These are phyloP conservation scores for Mucor indicus DNA, from an alignment of 371 early-diverging fungal species.

Conservation along the genomic window DNA sequence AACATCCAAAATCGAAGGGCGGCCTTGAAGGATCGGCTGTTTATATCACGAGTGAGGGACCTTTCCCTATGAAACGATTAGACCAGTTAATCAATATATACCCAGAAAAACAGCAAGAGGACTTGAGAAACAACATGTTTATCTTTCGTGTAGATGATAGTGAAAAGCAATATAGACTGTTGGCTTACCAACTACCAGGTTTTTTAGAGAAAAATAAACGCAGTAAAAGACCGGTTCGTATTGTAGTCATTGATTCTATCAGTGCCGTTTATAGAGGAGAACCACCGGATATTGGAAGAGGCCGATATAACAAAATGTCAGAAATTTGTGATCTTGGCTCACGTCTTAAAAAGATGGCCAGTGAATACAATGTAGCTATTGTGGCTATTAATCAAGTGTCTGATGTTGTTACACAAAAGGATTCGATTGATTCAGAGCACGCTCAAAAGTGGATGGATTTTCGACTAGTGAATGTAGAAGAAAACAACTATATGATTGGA, in stretches of 20 bases:
- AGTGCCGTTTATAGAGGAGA: conserved; percentile 72
- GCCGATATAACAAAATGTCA: conserved; percentile 42
- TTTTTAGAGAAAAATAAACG: conserved; percentile 36
- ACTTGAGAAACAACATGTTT: conserved; percentile 40
- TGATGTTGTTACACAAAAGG: conserved; percentile 18
- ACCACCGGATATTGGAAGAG: conserved; percentile 8
- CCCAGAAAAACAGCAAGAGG: conserved; percentile 3
- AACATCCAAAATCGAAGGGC: conserved; percentile 54
- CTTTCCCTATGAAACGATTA: conserved; percentile 53
- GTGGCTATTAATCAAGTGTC: conserved; percentile 52
- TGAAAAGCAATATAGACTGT: conserved; percentile 67
- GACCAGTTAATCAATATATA: conserved; percentile 41
- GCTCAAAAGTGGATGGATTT: conserved; percentile 35
- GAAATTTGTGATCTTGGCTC: conserved; percentile 61
- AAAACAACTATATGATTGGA: conserved; percentile 20
- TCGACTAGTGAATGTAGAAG: conserved; percentile 11
- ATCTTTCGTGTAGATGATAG: conserved; percentile 64
- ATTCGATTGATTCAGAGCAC: conserved; percentile 5
- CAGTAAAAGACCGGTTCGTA: conserved; percentile 40
- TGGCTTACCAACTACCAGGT: conserved; percentile 69
- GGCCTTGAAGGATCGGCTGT: conserved; percentile 63
- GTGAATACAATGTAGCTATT: conserved; percentile 58
- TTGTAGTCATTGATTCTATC: conserved; percentile 87
- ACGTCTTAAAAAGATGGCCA: conserved; percentile 60
- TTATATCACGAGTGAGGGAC: conserved; percentile 65